Base-by-base conservation (phyloP, 495 filamentous ascomycete species). In the Lasiosphaeria ovina region DNA sequence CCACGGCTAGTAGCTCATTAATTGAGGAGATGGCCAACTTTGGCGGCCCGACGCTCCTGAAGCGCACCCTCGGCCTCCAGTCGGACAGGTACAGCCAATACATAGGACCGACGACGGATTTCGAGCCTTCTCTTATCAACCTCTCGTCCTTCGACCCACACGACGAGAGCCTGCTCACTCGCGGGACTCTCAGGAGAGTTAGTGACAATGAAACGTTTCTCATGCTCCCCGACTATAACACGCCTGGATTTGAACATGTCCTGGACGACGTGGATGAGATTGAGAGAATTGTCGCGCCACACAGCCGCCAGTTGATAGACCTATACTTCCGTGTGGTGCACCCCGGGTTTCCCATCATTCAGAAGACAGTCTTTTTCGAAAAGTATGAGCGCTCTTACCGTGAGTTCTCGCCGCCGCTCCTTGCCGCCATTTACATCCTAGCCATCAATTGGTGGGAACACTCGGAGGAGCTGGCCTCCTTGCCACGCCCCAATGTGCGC, bases 381-480 rank as follows among this genome's bases (percentile, higher is more conserved):
- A 89, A 92, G 64, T 91, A 95, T 68, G 80, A 85, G 31, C 85
- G 87, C 32, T 86, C 89, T 33, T 83, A 91, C 65, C 84, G 84
- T 24, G 85, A 89, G 60, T 85, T 97, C 67, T 90, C 92, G 16
- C 91, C 94, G 31, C 82, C 93, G 5, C 78, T 97, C 3, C 80
- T 97, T 3, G 90, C 92, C 4, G 91, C 92, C 16, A 87, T 98
- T 65, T 98, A 97, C 67, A 87, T 95, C 47, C 78, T 97, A 52
- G 89, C 93, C 3, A 84, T 96, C 62, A 92, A 93, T 71, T 98
- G 92, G 83, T 93, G 92, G 81, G 84, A 89, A 35, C 83, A 89
- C 62, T 87, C 88, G 48, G 80, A 86, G 9, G 85, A 84, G 7
- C 81, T 92, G 31, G 81, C 86, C 42, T 72, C 77, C 12, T 77